phyloP scores from a whole-genome alignment of 2,329 filamentous ascomycete genomes.

The Cordyceps fumosorosea region DNA sequence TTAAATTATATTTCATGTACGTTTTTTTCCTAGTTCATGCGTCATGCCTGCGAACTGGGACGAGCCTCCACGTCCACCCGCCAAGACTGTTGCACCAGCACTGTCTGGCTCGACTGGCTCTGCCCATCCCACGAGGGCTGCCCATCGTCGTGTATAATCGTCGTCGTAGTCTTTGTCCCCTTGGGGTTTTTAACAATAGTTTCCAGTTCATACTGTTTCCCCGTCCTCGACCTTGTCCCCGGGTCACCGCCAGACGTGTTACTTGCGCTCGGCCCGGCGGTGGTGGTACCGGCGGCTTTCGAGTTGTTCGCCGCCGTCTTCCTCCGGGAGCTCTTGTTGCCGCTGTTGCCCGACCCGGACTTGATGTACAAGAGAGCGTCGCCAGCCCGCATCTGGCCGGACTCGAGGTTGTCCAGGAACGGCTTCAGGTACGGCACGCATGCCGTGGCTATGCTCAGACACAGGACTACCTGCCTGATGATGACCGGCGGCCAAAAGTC shows the following conservation, averaged over 20 bases:
- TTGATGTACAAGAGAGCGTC: conserved; percentile 1
- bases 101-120: conserved; percentile 12
- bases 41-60: background rate
- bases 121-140: conserved; percentile 7
- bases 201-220: background rate
- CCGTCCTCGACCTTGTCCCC: background rate
- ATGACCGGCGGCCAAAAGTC: conserved; percentile 3
- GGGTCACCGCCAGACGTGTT: too few species aligned
- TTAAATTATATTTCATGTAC: background rate
- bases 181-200: background rate
- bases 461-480: conserved; percentile 3
- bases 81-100: conserved; percentile 12
- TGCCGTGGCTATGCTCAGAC: conserved; percentile 1
- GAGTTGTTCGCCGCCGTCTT: background rate
- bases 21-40: background rate
- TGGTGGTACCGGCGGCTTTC: background rate
- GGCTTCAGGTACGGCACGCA: conserved; percentile 11
- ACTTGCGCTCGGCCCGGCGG: background rate
- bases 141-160: background rate
- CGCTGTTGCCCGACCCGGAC: background rate
- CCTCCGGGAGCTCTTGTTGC: conserved; percentile 1
- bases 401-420: conserved; percentile 10
- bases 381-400: conserved; percentile 3
- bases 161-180: background rate
- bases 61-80: conserved; percentile 4